These are phyloP conservation scores for Xylariaceae sp. DNA, from an alignment of 2,329 filamentous ascomycete genomes.

Conservation along the genomic window DNA sequence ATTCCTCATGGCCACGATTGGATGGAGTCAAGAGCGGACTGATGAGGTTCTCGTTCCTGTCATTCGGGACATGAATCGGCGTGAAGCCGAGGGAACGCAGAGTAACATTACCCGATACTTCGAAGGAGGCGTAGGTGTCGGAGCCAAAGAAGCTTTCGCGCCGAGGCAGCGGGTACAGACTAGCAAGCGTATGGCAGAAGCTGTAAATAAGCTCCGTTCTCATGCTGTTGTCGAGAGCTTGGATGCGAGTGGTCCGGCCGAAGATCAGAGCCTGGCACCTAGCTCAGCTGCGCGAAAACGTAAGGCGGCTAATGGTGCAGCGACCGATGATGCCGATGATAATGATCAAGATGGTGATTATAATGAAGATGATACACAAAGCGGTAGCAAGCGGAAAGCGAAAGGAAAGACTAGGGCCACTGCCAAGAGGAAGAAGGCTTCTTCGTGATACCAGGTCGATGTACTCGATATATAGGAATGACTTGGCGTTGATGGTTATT, in stretches of 20 bases:
- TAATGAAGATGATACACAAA: constrained; percentile 18
- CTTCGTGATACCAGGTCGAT: constrained; percentile 5
- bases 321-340: constrained; percentile 9
- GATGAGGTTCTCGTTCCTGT: constrained; percentile 96
- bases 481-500: too few species aligned
- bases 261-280: constrained; percentile 16
- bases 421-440: constrained; percentile 25
- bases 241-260: constrained; percentile 6
- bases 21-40: constrained; percentile 86
- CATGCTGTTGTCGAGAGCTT: constrained; percentile 38
- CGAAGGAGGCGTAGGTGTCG: constrained; percentile 65
- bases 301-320: constrained; percentile 25
- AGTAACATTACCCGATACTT: constrained; percentile 95
- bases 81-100: constrained; percentile 87
- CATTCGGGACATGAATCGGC: constrained; percentile 88
- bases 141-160: constrained; percentile 58
- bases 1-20: constrained; percentile 88
- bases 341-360: constrained; percentile 12
- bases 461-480: too few species aligned
- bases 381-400: constrained; percentile 11
- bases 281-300: constrained; percentile 27
- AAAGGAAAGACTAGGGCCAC: constrained; percentile 11
- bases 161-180: constrained; percentile 62
- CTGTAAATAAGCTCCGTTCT: constrained; percentile 63
- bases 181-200: constrained; percentile 74